phyloP scores from a whole-genome alignment of 1,139 yeast genomes.

The Blastobotrys raffinosifermentans region DNA sequence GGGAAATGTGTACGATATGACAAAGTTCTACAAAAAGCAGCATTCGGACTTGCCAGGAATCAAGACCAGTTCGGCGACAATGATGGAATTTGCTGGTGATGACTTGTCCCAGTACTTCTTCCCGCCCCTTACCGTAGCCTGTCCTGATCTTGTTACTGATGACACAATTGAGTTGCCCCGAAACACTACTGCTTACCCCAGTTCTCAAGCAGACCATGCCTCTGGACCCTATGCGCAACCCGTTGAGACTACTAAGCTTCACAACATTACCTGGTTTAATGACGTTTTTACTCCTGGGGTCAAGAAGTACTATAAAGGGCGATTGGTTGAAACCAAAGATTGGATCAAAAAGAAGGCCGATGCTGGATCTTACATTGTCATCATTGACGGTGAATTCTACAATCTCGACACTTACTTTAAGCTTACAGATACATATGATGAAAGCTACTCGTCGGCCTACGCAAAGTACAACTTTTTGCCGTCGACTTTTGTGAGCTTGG shows the following conservation, averaged over 20 bases:
- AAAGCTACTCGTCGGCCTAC: conserved; percentile 16
- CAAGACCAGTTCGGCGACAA: conserved; percentile 26
- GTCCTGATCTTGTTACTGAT: conserved; percentile 35
- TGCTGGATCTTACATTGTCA: conserved; percentile 26
- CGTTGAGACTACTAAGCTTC: conserved; percentile 27
- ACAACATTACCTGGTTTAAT: conserved; percentile 34
- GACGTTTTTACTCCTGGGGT: conserved; percentile 33
- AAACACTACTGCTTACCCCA: conserved; percentile 29
- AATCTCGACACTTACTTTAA: conserved; percentile 36
- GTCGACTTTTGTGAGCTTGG: conserved; percentile 27
- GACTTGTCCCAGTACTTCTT: conserved; percentile 37
- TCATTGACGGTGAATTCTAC: conserved; percentile 32
- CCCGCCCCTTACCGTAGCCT: conserved; percentile 37
- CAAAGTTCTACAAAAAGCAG: conserved; percentile 36
- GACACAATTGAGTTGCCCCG: conserved; percentile 23
- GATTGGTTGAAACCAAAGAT: conserved; percentile 31
- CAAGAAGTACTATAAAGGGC: conserved; percentile 34
- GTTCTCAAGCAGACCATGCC: conserved; percentile 28
- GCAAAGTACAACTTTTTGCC: conserved; percentile 33
- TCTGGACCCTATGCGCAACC: conserved; percentile 25
- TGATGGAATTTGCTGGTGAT: conserved; percentile 37
- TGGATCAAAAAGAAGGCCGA: conserved; percentile 16
- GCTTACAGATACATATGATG: conserved; percentile 25
- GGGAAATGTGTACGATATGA: conserved; percentile 38
- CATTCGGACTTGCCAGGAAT: conserved; percentile 35